Evolutionary conservation across 768 basidiomycete species (phyloP), one percentile per base, ranked within the genome.

Genomic region (Termitomyces sp.): DNA sequence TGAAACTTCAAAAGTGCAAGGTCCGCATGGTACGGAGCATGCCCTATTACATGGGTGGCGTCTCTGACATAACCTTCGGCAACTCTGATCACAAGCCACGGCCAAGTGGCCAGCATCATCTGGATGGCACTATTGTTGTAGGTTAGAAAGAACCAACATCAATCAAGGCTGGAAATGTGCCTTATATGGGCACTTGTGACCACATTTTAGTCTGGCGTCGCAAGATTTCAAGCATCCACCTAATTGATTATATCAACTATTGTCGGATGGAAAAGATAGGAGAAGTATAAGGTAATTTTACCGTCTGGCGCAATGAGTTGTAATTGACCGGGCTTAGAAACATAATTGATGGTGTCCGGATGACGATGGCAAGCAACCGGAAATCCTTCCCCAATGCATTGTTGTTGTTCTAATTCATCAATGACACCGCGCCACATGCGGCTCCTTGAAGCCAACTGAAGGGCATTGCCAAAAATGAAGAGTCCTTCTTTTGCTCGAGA

Each of bases 401-500:
- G 78, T 14, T 72, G 62, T 2, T 61, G 63, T 36, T 83, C 79
- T 44, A 91, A 71, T 62, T 85, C 79, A n/a, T 84, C 75, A 1
- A 88, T 68, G 14, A 89, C 74, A 0, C 67, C 70, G 0, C 66
- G 67, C 90, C 88, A 91, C 70, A 85, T 86, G 10, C 65, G 52
- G 57, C 80, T 83, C 56, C 71, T 74, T 16, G 74, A 69, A 4
- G 78, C 71, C 44, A 88, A 65, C 43, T 83, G 79, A 0, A 75
- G 67, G 0, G 85, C 81, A 54, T 90, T 89, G 24, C 90, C 90
- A 3, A 92, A 70, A 33, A 92, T 81, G 63, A 78, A 91, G 2
- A 92, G 71, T 5, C 90, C 90, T 59, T 92, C 82, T 50, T 82
- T 79, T 4, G 90, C 89, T 22, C 90, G 78, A 22, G 88, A 90